A percentile compares a stretch with the other conserved stretches of the same genome.
These are phyloP conservation scores for Amorphotheca resinae DNA, from an alignment of 495 filamentous ascomycete species.

Conservation along the genomic window DNA sequence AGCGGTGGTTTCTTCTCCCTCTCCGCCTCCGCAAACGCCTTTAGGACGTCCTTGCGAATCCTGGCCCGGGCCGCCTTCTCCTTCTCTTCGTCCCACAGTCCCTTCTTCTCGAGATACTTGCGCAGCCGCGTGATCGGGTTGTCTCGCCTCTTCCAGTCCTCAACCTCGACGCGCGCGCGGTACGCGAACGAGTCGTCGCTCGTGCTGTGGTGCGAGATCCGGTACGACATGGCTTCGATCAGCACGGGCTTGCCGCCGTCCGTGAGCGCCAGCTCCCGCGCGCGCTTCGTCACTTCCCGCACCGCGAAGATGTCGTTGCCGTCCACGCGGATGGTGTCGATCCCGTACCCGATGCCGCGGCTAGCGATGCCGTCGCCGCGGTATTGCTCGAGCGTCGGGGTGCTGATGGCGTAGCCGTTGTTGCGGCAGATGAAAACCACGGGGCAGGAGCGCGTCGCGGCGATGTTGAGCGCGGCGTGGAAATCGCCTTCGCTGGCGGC, in stretches of 20 bases:
- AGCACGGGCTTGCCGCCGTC: slow-evolving; percentile 59
- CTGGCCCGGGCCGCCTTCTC: slow-evolving; percentile 60
- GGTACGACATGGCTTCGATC: slow-evolving; percentile 96
- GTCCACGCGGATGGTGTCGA: slow-evolving; percentile 92
- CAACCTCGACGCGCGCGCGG: slow-evolving; percentile 83
- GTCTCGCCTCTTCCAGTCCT: slow-evolving; percentile 94
- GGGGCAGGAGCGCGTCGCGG: slow-evolving; percentile 82
- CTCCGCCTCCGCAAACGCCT: slow-evolving; percentile 79
- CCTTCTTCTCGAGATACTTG: slow-evolving; percentile 79
- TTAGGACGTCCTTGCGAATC: slow-evolving; percentile 61
- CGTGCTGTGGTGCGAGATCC: slow-evolving; percentile 93
- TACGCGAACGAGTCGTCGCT: slow-evolving; percentile 97
- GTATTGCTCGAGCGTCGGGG: slow-evolving; percentile 91
- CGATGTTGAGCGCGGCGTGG: slow-evolving; percentile 92
- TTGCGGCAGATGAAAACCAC: slow-evolving; percentile 94
- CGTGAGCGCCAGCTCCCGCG: slow-evolving; percentile 47
- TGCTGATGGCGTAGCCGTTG: slow-evolving; percentile 94
- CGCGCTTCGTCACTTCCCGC: slow-evolving; percentile 66
- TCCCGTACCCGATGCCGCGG: slow-evolving; percentile 89
- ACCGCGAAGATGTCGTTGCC: slow-evolving; percentile 97
- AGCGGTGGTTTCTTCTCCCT: slow-evolving; percentile 79
- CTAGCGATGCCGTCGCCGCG: slow-evolving; percentile 94
- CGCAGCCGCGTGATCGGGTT: slow-evolving; percentile 85
- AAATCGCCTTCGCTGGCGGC: slow-evolving; percentile 96
- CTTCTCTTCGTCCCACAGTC: slow-evolving; percentile 70